Conservation (phyloP, 257 asterid genomes). For the Solanum gandarillasii region DNA sequence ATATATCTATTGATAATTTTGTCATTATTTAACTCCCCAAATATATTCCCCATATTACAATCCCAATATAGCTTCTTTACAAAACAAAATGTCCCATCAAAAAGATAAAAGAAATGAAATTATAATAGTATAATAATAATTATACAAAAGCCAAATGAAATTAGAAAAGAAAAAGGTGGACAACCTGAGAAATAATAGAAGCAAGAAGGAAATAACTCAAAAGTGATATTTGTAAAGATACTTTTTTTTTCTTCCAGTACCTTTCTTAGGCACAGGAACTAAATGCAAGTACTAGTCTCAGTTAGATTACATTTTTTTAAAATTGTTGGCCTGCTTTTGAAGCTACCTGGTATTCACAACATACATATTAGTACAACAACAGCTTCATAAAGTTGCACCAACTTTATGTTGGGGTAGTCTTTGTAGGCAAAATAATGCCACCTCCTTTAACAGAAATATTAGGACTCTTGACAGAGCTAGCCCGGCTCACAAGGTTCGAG, state of each 20-base stretch:
- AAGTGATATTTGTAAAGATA: slow-evolving; percentile 11
- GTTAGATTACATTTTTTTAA: slow-evolving; percentile 40
- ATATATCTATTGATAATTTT: neutral
- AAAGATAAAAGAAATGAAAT: neutral
- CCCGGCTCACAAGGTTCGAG: slow-evolving; percentile 59
- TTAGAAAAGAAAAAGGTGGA: neutral
- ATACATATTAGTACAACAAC: slow-evolving; percentile 15
- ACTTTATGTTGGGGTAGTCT: slow-evolving; percentile 22
- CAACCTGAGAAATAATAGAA: neutral
- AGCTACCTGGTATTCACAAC: slow-evolving; percentile 40
- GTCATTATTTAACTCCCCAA: neutral
- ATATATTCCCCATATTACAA: neutral
- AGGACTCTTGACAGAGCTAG: slow-evolving; percentile 39
- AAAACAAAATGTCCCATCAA: neutral
- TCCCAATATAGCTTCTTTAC: neutral
- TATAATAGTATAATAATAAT: neutral
- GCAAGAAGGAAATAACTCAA: neutral
- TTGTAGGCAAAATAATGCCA: slow-evolving; percentile 40
- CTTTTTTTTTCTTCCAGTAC: slow-evolving; percentile 1
- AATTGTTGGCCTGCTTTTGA: slow-evolving; percentile 29
- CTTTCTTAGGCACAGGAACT: slow-evolving; percentile 25
- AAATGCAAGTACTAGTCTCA: slow-evolving; percentile 22
- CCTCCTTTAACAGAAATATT: slow-evolving; percentile 65
- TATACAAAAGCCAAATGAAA: neutral
- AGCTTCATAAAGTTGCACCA: slow-evolving; percentile 19